Evolutionary conservation across 2,329 filamentous ascomycete genomes (phyloP).

Genomic region (Periconia sp.): DNA sequence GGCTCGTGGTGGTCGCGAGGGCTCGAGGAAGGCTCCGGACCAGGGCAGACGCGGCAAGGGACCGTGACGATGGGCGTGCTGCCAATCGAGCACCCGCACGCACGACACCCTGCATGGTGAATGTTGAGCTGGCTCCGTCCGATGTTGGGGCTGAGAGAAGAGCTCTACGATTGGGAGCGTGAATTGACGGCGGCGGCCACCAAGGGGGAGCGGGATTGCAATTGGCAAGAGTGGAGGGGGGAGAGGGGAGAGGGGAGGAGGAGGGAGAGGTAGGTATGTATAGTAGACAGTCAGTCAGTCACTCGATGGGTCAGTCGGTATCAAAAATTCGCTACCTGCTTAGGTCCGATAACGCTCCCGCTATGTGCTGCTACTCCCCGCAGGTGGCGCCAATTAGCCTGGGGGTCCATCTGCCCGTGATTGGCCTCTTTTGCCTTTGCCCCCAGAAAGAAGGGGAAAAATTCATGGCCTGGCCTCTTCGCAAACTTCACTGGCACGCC

Average conservation of each 20-base stretch:
- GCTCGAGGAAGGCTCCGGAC: conserved; percentile 32
- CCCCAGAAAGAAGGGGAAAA: not conserved
- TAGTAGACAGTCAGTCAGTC: not conserved
- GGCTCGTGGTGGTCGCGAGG: conserved; percentile 31
- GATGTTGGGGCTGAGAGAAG: no score
- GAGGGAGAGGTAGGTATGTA: not conserved
- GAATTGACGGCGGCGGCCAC: no score
- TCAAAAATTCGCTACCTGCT: conserved; percentile 7
- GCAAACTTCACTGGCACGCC: not conserved
- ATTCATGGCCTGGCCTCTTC: not conserved
- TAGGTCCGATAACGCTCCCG: conserved; percentile 30
- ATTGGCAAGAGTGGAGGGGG: conserved; percentile 12
- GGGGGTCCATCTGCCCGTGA: conserved; percentile 12
- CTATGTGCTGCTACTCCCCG: conserved; percentile 6
- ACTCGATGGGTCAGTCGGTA: not conserved
- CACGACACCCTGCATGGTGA: conserved; percentile 43
- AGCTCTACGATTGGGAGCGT: no score
- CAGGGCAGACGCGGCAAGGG: conserved; percentile 32
- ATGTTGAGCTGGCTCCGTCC: not conserved
- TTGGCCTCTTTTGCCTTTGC: not conserved
- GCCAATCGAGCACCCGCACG: conserved; percentile 40
- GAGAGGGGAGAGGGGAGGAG: conserved; percentile 14
- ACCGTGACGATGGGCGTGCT: conserved; percentile 35
- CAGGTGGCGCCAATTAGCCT: conserved; percentile 22
- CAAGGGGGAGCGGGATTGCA: no score